Conservation (phyloP, 2,329 filamentous ascomycete genomes). For the Arthrobotrys sinensis region DNA sequence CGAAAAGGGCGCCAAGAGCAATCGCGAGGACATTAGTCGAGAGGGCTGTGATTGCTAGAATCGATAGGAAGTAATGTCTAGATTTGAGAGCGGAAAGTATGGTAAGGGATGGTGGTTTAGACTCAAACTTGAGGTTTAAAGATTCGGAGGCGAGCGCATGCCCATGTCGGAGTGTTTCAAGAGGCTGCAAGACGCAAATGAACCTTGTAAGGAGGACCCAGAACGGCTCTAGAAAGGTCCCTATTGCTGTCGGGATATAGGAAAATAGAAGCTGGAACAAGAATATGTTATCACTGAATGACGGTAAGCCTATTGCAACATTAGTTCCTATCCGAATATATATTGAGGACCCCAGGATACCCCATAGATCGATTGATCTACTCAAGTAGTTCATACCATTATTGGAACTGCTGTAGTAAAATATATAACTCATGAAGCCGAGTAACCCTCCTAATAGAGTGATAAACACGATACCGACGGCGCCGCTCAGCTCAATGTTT, state of each 20-base stretch:
- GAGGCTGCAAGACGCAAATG: slow-evolving; percentile 73
- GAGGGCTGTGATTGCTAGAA: slow-evolving; percentile 71
- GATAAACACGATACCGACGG: slow-evolving; percentile 41
- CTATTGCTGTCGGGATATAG: slow-evolving; percentile 73
- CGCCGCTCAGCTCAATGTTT: slow-evolving; percentile 39
- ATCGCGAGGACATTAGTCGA: slow-evolving; percentile 73
- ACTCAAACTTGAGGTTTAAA: slow-evolving; percentile 71
- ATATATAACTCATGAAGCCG: slow-evolving; percentile 42
- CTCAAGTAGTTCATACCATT: slow-evolving; percentile 43
- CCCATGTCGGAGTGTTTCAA: slow-evolving; percentile 70
- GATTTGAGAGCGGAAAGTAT: slow-evolving; percentile 70
- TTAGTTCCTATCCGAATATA: not conserved
- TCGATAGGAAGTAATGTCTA: slow-evolving; percentile 69
- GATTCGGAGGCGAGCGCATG: slow-evolving; percentile 67
- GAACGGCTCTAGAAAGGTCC: slow-evolving; percentile 73
- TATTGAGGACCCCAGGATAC: no score
- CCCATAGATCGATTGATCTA: no score
- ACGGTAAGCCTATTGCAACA: slow-evolving; percentile 65
- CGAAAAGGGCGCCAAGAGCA: slow-evolving; percentile 71
- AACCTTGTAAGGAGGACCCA: slow-evolving; percentile 73
- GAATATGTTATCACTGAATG: slow-evolving; percentile 67
- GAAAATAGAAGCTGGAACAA: slow-evolving; percentile 69
- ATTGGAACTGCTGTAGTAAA: slow-evolving; percentile 43
- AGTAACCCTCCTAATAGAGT: slow-evolving; percentile 20
- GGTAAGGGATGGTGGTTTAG: slow-evolving; percentile 73